Evolutionary conservation across 257 asterid genomes (phyloP).

Genomic region (Capsicum pubescens): DNA sequence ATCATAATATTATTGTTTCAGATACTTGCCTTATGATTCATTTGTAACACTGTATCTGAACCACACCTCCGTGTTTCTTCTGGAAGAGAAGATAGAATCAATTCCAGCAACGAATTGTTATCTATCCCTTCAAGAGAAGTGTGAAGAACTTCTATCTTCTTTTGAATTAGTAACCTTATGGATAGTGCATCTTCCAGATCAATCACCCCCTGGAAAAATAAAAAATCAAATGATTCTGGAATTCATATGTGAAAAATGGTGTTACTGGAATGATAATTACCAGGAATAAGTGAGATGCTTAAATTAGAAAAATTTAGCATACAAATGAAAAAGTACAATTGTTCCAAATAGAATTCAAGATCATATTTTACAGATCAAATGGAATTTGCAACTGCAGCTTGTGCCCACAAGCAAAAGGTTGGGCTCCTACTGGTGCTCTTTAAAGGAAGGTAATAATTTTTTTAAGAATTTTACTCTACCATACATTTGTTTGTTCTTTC

Average conservation of each 20-base stretch:
- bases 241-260: neutral
- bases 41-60: constrained; percentile 71
- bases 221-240: neutral
- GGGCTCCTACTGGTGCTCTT: too few species aligned
- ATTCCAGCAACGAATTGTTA: constrained; percentile 60
- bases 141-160: constrained; percentile 71
- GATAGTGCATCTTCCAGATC: constrained; percentile 89
- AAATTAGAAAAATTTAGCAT: neutral
- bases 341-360: neutral
- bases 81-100: constrained; percentile 86
- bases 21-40: constrained; percentile 79
- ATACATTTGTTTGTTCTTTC: too few species aligned
- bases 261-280: neutral
- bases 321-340: neutral
- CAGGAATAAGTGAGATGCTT: constrained; percentile 3
- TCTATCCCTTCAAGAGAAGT: constrained; percentile 74
- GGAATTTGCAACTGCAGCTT: too few species aligned
- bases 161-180: constrained; percentile 81
- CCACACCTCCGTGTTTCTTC: constrained; percentile 75
- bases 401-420: too few species aligned
- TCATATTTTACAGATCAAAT: neutral
- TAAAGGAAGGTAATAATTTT: too few species aligned
- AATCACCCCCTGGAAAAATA: constrained; percentile 70
- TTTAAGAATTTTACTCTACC: too few species aligned
- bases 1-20: neutral